Evolutionary conservation across 306 rosid genomes (phyloP).

Genomic region (Gastrolobium bilobum): DNA sequence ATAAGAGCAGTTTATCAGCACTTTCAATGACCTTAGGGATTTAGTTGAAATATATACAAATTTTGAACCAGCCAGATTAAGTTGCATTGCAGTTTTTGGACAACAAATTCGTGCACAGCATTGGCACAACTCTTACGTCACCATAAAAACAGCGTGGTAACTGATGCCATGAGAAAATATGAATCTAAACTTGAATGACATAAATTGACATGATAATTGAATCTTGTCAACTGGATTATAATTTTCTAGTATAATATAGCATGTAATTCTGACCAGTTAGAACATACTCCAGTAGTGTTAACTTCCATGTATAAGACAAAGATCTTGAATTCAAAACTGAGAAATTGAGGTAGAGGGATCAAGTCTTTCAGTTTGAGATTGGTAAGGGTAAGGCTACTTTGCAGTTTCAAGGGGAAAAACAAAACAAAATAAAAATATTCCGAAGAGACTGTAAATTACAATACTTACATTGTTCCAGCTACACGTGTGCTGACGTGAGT

Average conservation of each 20-base stretch:
- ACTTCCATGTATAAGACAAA: neutral
- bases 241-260: neutral
- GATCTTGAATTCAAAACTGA: constrained; percentile 9
- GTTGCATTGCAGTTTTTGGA: constrained; percentile 21
- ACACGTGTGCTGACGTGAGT: constrained; percentile 99
- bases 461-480: constrained; percentile 94
- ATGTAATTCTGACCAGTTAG: constrained; percentile 23
- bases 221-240: constrained; percentile 10
- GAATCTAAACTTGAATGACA: neutral
- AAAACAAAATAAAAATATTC: constrained; percentile 10
- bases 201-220: constrained; percentile 24
- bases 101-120: neutral
- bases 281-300: neutral
- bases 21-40: constrained; percentile 16
- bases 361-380: neutral
- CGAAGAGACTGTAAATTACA: constrained; percentile 40
- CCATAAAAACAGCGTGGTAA: constrained; percentile 2
- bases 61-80: neutral
- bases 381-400: neutral
- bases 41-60: neutral
- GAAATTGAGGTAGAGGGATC: constrained; percentile 4
- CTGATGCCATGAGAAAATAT: neutral
- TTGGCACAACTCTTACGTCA: constrained; percentile 12
- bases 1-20: constrained; percentile 23
- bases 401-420: neutral